Evolutionary conservation across 345 rosid species (phyloP).

Genomic region (sweet orange (Citrus sinensis)): DNA sequence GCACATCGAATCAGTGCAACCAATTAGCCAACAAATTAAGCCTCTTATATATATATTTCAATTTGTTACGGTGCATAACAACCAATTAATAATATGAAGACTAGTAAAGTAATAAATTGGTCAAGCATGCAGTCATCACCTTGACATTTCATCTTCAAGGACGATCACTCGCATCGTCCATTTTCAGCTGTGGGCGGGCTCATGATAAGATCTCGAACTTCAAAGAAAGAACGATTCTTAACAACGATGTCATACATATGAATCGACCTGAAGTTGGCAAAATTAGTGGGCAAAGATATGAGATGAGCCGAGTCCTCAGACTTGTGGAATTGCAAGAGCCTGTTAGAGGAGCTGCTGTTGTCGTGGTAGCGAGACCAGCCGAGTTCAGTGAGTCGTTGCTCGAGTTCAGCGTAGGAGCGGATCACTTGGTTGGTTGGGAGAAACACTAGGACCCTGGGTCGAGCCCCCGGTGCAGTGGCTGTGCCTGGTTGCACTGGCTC

Average conservation of each 20-base stretch:
- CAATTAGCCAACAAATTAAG: not conserved
- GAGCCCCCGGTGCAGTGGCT: slow-evolving; percentile 67
- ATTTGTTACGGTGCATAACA: too few relatives aligned
- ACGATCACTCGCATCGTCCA: too few relatives aligned
- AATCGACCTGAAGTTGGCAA: slow-evolving; percentile 33
- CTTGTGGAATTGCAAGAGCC: slow-evolving; percentile 62
- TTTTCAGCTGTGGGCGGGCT: too few relatives aligned
- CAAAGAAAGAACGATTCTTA: slow-evolving; percentile 55
- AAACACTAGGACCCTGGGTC: slow-evolving; percentile 62
- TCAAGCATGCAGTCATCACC: too few relatives aligned
- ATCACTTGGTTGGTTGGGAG: slow-evolving; percentile 57
- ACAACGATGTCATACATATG: slow-evolving; percentile 74
- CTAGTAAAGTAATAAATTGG: too few relatives aligned
- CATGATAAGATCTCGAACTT: slow-evolving; percentile 42
- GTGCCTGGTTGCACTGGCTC: slow-evolving; percentile 35
- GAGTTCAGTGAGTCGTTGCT: slow-evolving; percentile 45
- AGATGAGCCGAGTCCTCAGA: slow-evolving; percentile 44
- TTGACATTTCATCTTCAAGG: too few relatives aligned
- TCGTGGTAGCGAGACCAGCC: slow-evolving; percentile 63
- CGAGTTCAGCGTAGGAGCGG: slow-evolving; percentile 46
- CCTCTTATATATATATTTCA: too few relatives aligned
- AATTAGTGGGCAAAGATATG: slow-evolving; percentile 49
- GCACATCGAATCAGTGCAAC: not conserved
- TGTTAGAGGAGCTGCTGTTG: slow-evolving; percentile 18
- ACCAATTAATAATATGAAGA: too few relatives aligned